Conservation (phyloP, 768 basidiomycete species). For the Lactarius psammicola region DNA sequence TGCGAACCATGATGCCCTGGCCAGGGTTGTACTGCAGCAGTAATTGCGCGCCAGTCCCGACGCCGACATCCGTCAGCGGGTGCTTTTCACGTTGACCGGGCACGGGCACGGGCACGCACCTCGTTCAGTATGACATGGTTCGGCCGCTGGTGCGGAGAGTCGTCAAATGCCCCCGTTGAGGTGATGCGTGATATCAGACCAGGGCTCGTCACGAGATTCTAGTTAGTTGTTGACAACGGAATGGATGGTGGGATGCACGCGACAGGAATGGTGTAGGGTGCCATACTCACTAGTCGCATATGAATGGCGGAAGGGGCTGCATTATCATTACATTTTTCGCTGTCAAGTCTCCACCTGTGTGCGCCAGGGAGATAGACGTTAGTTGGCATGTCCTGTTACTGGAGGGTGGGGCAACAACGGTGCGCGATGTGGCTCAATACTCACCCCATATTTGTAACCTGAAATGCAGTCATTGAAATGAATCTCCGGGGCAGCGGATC, state of each 20-base stretch:
- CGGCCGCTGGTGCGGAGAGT: constrained; percentile 62
- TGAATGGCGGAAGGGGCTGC: constrained; percentile 67
- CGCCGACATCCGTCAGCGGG: not conserved
- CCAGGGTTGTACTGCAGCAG: constrained; percentile 69
- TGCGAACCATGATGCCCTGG: constrained; percentile 87
- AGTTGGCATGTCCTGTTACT: not conserved
- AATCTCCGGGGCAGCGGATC: not conserved
- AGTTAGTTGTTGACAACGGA: not conserved
- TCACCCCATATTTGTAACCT: constrained; percentile 77
- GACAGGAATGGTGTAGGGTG: constrained; percentile 10
- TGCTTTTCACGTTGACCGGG: not conserved
- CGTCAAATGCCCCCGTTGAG: constrained; percentile 59
- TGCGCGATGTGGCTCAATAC: constrained; percentile 18
- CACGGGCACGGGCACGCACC: constrained; percentile 39
- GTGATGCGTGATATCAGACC: constrained; percentile 70
- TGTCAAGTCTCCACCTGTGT: constrained; percentile 69
- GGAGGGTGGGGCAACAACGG: not conserved
- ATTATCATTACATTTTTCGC: constrained; percentile 65
- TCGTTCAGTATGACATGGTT: constrained; percentile 94
- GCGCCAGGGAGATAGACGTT: constrained; percentile 1
- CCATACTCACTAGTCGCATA: constrained; percentile 59
- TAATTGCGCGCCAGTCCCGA: not conserved
- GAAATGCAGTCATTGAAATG: not conserved
- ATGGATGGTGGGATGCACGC: not conserved
- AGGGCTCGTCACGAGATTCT: constrained; percentile 52